Evolutionary conservation across 2,329 filamentous ascomycete genomes (phyloP).

Genomic region (Fonsecaea nubica): DNA sequence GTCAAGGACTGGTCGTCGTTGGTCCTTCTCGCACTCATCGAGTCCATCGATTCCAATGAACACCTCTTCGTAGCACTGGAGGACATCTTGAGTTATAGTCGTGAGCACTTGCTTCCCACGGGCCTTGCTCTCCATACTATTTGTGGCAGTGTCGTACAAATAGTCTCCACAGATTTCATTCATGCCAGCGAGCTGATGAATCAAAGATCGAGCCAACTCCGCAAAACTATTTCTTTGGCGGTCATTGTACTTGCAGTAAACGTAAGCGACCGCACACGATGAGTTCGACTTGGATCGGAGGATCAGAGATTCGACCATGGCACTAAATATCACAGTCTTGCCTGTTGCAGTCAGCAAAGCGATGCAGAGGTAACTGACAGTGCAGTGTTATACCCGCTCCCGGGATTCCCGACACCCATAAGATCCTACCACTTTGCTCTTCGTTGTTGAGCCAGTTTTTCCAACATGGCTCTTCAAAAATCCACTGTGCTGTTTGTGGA

Average conservation of each 20-base stretch:
- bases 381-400: not conserved
- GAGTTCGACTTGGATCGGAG: not conserved
- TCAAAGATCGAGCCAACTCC: not conserved
- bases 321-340: not conserved
- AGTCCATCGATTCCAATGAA: not conserved
- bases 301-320: not conserved
- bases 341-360: not conserved
- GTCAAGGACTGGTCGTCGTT: not conserved
- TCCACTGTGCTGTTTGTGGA: constrained; percentile 1
- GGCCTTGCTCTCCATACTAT: not conserved
- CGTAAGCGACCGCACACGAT: not conserved
- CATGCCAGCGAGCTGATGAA: not conserved
- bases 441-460: constrained; percentile 6
- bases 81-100: not conserved
- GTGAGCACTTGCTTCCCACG: not conserved
- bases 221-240: not conserved
- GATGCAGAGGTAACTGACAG: not conserved
- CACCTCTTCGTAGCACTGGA: not conserved
- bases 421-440: not conserved
- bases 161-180: not conserved
- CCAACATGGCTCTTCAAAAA: constrained; percentile 1
- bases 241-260: not conserved
- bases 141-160: not conserved
- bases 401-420: not conserved
- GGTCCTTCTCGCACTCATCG: not conserved